Conservation (phyloP, 106 monocot species). For the Acorus gramineus region DNA sequence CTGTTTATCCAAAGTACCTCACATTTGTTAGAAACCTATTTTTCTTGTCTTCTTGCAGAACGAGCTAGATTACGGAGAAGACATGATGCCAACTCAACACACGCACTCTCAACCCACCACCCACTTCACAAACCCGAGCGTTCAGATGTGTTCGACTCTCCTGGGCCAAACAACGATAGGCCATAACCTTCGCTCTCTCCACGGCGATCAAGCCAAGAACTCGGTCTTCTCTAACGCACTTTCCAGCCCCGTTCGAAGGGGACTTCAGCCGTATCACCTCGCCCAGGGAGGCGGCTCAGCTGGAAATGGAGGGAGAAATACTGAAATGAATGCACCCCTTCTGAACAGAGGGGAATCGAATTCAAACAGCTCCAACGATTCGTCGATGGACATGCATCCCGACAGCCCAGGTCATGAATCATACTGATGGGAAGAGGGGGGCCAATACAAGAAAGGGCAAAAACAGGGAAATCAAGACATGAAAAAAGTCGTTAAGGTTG, state of each 20-base stretch:
- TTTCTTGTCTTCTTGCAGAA: conserved; percentile 24
- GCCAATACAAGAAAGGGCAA: background rate
- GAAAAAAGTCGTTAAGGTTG: background rate
- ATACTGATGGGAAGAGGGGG: conserved; percentile 6
- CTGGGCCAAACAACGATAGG: conserved; percentile 16
- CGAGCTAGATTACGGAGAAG: conserved; percentile 64
- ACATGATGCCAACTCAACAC: conserved; percentile 26
- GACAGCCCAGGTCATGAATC: conserved; percentile 45
- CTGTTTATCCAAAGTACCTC: background rate
- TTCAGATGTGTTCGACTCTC: conserved; percentile 12
- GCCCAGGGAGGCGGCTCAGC: conserved; percentile 20
- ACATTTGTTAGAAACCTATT: background rate
- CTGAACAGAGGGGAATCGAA: conserved; percentile 9
- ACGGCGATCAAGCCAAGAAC: conserved; percentile 48
- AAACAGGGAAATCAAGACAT: background rate
- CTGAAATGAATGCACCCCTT: conserved; percentile 8
- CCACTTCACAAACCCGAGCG: conserved; percentile 16
- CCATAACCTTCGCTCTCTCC: conserved; percentile 15
- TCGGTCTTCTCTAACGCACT: conserved; percentile 59
- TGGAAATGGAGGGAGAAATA: conserved; percentile 15
- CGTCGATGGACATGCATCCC: conserved; percentile 64
- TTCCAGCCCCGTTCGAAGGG: conserved; percentile 53
- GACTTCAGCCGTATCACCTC: conserved; percentile 61
- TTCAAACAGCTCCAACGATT: conserved; percentile 24
- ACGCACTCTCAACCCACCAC: conserved; percentile 9